Percentiles rank a stretch among this genome's conserved stretches.
phyloP scores from a whole-genome alignment of 2,329 filamentous ascomycete species.

The Aspergillus sp. region DNA sequence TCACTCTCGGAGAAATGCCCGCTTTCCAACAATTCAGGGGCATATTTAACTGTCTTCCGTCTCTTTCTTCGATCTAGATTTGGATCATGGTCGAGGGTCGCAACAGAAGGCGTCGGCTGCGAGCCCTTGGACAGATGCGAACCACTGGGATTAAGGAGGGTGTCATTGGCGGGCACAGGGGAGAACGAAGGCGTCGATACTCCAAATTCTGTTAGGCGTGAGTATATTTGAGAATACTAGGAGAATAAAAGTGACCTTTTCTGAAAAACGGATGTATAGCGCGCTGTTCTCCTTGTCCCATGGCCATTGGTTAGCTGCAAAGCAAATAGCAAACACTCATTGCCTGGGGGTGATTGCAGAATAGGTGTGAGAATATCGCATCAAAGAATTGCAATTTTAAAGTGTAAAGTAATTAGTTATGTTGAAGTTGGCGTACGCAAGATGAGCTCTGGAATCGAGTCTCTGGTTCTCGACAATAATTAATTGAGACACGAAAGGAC shows the following conservation, averaged over 20 bases:
- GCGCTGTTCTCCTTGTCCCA: slow-evolving; percentile 44
- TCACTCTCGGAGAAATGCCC: too few species aligned
- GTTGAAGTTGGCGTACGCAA: not conserved
- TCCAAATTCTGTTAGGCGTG: slow-evolving; percentile 26
- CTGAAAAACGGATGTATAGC: slow-evolving; percentile 48
- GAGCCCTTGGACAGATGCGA: slow-evolving; percentile 1
- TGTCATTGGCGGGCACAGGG: slow-evolving; percentile 12
- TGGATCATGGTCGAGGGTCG: slow-evolving; percentile 35
- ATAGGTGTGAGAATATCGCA: not conserved
- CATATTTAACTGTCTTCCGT: slow-evolving; percentile 34
- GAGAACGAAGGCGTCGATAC: slow-evolving; percentile 11
- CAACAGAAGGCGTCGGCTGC: slow-evolving; percentile 7
- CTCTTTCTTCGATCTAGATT: slow-evolving; percentile 42
- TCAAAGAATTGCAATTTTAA: not conserved
- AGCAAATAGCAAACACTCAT: slow-evolving; percentile 34
- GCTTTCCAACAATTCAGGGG: not conserved
- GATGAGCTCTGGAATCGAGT: not conserved
- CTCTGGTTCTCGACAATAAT: not conserved
- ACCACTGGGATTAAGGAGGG: slow-evolving; percentile 2
- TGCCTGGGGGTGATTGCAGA: not conserved
- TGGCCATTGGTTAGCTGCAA: slow-evolving; percentile 38
- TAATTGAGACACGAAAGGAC: slow-evolving; percentile 21
- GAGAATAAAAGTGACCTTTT: slow-evolving; percentile 36
- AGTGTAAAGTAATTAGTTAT: not conserved
- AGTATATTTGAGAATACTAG: slow-evolving; percentile 12